A percentile compares a stretch with the other conserved stretches of the same genome.
These are phyloP conservation scores for Amanita molliuscula DNA, from an alignment of 768 basidiomycete species.

Conservation along the genomic window DNA sequence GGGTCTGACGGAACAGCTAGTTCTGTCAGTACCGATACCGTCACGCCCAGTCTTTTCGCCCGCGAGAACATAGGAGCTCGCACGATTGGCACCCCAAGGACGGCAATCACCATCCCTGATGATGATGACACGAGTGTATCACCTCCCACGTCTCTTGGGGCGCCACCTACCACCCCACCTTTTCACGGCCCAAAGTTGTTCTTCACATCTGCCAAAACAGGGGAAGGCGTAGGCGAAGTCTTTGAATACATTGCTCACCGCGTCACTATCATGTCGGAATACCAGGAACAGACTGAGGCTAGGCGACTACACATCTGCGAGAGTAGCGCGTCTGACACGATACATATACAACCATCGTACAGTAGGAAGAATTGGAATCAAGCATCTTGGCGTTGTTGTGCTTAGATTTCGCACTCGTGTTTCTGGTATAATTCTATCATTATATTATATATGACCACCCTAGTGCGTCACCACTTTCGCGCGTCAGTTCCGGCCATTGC, in stretches of 20 bases:
- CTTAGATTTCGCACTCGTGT: not conserved
- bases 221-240: conserved; percentile 59
- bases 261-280: conserved; percentile 55
- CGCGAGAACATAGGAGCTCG: conserved; percentile 15
- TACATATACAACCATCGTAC: conserved; percentile 11
- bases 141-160: not conserved
- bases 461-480: no score
- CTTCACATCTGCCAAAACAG: conserved; percentile 73
- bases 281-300: conserved; percentile 48
- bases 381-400: not conserved
- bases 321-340: conserved; percentile 23
- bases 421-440: no score
- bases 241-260: conserved; percentile 66
- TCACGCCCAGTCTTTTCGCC: conserved; percentile 50
- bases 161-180: conserved; percentile 19
- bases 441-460: no score
- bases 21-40: conserved; percentile 40
- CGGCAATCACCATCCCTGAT: not conserved
- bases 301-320: conserved; percentile 30
- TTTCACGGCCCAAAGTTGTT: conserved; percentile 56
- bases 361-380: not conserved
- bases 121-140: not conserved
- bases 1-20: conserved; percentile 27
- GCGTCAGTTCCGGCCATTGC: no score
- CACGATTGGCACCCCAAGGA: not conserved